Base-by-base conservation (phyloP, 108 stramenopile genomes). In the Nitzschia sp. region DNA sequence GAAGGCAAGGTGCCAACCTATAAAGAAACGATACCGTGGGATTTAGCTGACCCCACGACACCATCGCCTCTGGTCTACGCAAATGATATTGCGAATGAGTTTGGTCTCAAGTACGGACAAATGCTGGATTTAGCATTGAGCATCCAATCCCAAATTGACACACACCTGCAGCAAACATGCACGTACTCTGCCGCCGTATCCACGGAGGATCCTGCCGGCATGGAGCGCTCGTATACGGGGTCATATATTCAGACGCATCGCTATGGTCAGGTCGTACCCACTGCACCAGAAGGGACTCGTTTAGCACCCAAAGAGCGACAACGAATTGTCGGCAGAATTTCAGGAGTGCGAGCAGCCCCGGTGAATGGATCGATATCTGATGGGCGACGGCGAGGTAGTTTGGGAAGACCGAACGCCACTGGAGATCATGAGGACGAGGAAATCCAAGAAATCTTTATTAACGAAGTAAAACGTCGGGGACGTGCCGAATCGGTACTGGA, bases 1-100 rank as follows among this genome's bases (percentile, higher is more conserved):
- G 69, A 65, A 42, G 38, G 31, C 0, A 60, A 78, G 6, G n/a
- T 34, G 58, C 32, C 83, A n/a, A 47, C 38, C 31, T 88, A 75
- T 59, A 47, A 25, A 6, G 85, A 93, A 48, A 59, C 42, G 0
- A 54, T 94, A 30, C 47, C 68, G 13, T 91, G 87, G 88, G 85
- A 90, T 59, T 57, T 94, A n/a, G n/a, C 64, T 0, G 79, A 87
- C 56, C 76, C 81, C 17, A 54, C 34, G n/a, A 87, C 75, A 11
- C 85, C 80, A 23, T 79, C 88, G 8, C 80, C 88, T 1, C 48
- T 85, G 59, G 68, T 59, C 13, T 90, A 85, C 62, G 88, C 90
- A 3, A 32, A 75, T 17, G 28, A 59, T 9, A 70, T 87, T 3
- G 88, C 88, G 9, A 55, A 68, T 5, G 78, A 91, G 36, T 94